phyloP scores from a whole-genome alignment of 73 alveolate genomes.

The Paramecium pentaurelia region DNA sequence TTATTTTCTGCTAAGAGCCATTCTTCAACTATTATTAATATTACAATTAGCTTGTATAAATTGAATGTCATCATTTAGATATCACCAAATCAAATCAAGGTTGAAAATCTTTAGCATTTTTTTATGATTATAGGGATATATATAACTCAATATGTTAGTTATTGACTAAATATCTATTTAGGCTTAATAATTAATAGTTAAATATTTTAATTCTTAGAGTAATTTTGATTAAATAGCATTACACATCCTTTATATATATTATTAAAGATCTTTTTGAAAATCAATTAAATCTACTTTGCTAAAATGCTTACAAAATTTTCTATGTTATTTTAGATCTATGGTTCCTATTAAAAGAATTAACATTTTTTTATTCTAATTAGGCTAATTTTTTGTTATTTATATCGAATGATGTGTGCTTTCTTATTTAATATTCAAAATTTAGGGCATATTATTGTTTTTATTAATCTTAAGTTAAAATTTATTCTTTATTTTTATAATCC shows the following conservation, averaged over 20 bases:
- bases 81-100: not conserved
- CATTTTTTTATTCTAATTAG: not conserved
- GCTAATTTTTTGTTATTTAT: not conserved
- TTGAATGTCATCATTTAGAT: not conserved
- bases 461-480: not conserved
- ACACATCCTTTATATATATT: too few relatives aligned
- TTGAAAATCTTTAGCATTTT: not conserved
- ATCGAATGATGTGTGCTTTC: not conserved
- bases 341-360: not conserved
- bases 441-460: not conserved
- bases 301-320: too few relatives aligned
- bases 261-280: too few relatives aligned
- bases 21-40: not conserved
- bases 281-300: too few relatives aligned
- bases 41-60: not conserved
- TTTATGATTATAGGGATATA: not conserved
- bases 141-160: not conserved
- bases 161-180: conserved; percentile 33
- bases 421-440: not conserved
- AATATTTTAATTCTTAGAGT: too few relatives aligned
- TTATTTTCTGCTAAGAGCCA: not conserved
- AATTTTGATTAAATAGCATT: too few relatives aligned
- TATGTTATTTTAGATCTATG: too few relatives aligned
- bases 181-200: too few relatives aligned
- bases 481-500: not conserved